These are phyloP conservation scores for Lithospermum erythrorhizon DNA, from an alignment of 257 asterid genomes.

Conservation along the genomic window DNA sequence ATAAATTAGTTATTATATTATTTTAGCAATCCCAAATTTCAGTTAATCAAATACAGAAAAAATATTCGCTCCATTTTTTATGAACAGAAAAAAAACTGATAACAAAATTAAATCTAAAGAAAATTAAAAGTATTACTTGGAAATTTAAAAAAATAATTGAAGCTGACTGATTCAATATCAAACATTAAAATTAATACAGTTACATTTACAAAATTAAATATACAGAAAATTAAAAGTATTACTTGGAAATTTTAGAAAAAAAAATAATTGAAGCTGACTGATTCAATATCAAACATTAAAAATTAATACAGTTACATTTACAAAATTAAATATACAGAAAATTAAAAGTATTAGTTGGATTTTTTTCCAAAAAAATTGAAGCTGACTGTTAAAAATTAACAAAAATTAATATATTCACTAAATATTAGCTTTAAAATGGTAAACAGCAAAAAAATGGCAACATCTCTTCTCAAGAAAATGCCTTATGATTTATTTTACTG, in stretches of 20 bases:
- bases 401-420: too few relatives aligned
- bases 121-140: neutral
- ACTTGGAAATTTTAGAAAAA: neutral
- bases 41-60: too few relatives aligned
- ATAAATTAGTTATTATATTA: neutral
- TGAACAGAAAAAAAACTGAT: too few relatives aligned
- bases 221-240: neutral
- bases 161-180: neutral
- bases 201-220: too few relatives aligned
- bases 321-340: neutral
- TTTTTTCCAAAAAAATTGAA: neutral
- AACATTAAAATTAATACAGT: too few relatives aligned
- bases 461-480: neutral
- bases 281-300: neutral
- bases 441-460: too few relatives aligned
- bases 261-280: too few relatives aligned
- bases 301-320: too few relatives aligned
- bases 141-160: neutral
- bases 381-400: too few relatives aligned
- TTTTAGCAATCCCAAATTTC: neutral
- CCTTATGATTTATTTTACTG: neutral
- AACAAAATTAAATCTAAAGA: too few relatives aligned
- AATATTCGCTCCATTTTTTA: too few relatives aligned
- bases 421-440: neutral
- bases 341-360: neutral